These are phyloP conservation scores for Eutrema salsugineum DNA, from an alignment of 441 rosid genomes.

Conservation along the genomic window DNA sequence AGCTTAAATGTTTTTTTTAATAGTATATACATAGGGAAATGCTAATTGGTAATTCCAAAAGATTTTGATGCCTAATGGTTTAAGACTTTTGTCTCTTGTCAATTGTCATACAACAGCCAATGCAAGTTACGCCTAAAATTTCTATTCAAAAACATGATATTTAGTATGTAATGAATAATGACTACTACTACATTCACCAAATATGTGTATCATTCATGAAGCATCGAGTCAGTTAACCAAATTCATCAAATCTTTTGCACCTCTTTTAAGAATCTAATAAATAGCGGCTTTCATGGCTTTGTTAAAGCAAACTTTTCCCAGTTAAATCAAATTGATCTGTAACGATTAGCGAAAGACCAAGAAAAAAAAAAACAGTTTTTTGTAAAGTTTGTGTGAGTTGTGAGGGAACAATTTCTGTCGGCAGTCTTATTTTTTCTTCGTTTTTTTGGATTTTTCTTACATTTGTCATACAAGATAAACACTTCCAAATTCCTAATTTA, in stretches of 20 bases:
- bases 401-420: constrained; percentile 25
- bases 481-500: neutral
- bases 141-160: neutral
- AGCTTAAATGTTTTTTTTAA: too few species aligned
- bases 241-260: neutral
- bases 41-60: constrained; percentile 32
- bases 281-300: constrained; percentile 28
- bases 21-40: constrained; percentile 19
- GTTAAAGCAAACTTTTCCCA: constrained; percentile 5
- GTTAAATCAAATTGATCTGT: constrained; percentile 2
- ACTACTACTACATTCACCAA: neutral
- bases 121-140: constrained; percentile 14
- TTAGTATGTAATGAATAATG: too few species aligned
- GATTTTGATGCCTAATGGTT: constrained; percentile 26
- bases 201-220: neutral
- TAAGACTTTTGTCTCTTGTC: constrained; percentile 24
- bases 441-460: neutral
- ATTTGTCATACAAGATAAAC: neutral
- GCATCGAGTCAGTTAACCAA: constrained; percentile 13
- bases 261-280: neutral
- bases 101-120: constrained; percentile 23
- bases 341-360: constrained; percentile 9
- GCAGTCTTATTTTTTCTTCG: neutral
- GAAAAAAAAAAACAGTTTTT: neutral
- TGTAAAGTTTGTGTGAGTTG: neutral